Evolutionary conservation across 345 rosid genomes (phyloP).

Genomic region (Syzygium oleosum): DNA sequence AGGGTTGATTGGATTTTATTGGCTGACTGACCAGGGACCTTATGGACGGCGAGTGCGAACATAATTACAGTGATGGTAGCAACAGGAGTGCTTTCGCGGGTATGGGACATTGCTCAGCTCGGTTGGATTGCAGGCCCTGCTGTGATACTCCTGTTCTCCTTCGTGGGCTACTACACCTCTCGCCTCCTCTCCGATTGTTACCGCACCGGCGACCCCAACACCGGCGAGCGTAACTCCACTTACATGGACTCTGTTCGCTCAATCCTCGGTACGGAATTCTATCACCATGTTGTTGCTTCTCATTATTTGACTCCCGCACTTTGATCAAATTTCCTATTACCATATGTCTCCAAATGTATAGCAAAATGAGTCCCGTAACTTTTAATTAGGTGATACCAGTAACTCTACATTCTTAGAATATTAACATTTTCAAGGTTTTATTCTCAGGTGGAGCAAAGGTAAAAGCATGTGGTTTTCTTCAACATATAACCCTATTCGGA

Average conservation of each 20-base stretch:
- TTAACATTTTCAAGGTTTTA: not conserved
- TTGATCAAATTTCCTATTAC: not conserved
- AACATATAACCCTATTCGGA: constrained; percentile 60
- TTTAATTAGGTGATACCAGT: not conserved
- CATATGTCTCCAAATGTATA: not conserved
- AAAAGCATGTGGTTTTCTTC: constrained; percentile 55
- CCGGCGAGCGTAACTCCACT: constrained; percentile 61
- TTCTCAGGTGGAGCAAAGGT: constrained; percentile 51
- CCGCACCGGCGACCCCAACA: constrained; percentile 46
- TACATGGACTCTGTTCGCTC: constrained; percentile 66
- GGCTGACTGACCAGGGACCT: constrained; percentile 24
- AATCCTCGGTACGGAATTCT: constrained; percentile 39
- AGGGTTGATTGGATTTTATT: not conserved
- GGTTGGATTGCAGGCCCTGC: constrained; percentile 84
- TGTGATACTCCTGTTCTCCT: constrained; percentile 62
- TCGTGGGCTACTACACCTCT: constrained; percentile 58
- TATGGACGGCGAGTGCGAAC: constrained; percentile 80
- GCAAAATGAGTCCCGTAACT: not conserved
- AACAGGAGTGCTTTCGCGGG: constrained; percentile 62
- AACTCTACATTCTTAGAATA: not conserved
- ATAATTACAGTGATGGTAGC: constrained; percentile 74
- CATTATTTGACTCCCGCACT: not conserved
- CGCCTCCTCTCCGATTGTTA: constrained; percentile 62
- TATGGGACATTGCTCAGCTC: constrained; percentile 77
- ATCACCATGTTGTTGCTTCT: not conserved